phyloP scores from a whole-genome alignment of 441 rosid genomes.

The Aquilaria agallochum region DNA sequence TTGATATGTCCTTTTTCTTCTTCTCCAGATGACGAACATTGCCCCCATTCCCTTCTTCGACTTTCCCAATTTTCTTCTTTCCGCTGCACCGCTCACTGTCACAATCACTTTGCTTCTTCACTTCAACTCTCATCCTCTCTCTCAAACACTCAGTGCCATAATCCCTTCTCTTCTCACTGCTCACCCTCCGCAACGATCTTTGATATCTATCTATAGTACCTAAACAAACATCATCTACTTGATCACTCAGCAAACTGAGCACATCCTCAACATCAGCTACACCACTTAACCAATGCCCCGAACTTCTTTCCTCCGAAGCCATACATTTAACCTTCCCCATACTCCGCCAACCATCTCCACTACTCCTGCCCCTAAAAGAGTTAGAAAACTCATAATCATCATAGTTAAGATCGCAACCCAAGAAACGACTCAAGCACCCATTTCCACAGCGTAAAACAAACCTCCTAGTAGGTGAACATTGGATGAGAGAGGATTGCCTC shows the following conservation, averaged over 20 bases:
- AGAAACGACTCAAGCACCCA: conserved; percentile 23
- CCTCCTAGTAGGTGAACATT: conserved; percentile 54
- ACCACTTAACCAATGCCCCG: conserved; percentile 32
- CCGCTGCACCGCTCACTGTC: conserved; percentile 16
- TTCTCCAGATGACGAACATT: conserved; percentile 14
- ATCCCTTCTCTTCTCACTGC: conserved; percentile 30
- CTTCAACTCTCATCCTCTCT: conserved; percentile 24
- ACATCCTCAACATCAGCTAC: conserved; percentile 60
- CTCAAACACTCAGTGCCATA: conserved; percentile 18
- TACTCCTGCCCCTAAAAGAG: conserved; percentile 23
- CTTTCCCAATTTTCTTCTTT: conserved; percentile 16
- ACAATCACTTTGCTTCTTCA: conserved; percentile 10
- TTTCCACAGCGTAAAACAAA: conserved; percentile 35
- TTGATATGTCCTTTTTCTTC: conserved; percentile 26
- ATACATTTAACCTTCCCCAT: conserved; percentile 32
- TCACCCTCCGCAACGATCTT: conserved; percentile 35
- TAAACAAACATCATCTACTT: conserved; percentile 35
- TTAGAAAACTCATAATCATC: conserved; percentile 40
- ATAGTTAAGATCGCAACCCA: conserved; percentile 32
- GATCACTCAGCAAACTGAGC: conserved; percentile 77
- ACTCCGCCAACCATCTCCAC: conserved; percentile 31
- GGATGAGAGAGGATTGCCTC: conserved; percentile 74
- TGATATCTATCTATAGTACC: conserved; percentile 26
- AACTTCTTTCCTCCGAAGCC: conserved; percentile 28
- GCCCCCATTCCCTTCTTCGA: conserved; percentile 9